phyloP scores from a whole-genome alignment of 2,329 filamentous ascomycete genomes.

The Ascochyta pisi region DNA sequence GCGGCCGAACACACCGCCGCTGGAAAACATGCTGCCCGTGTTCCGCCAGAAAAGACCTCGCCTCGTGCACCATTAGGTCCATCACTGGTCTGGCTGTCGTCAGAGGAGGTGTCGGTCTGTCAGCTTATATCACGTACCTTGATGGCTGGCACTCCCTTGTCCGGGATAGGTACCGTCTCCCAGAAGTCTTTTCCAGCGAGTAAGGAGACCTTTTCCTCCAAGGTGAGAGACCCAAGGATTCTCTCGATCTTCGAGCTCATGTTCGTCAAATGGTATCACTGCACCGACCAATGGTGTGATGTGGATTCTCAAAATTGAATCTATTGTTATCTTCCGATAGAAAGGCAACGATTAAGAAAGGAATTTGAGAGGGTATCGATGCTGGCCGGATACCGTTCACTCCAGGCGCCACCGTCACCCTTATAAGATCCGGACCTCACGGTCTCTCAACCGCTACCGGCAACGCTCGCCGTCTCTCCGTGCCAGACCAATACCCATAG shows the following conservation, averaged over 20 bases:
- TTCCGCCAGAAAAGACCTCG: constrained; percentile 68
- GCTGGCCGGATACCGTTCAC: neutral
- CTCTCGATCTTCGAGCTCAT: constrained; percentile 38
- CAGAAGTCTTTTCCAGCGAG: constrained; percentile 65
- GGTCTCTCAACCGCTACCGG: constrained; percentile 11
- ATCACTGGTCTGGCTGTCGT: constrained; percentile 62
- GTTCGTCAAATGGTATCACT: neutral
- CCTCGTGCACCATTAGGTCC: constrained; percentile 74
- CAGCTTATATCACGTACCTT: constrained; percentile 29
- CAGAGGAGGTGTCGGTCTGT: neutral
- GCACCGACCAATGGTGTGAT: neutral
- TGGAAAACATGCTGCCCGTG: constrained; percentile 73
- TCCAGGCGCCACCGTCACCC: neutral
- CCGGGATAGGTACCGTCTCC: constrained; percentile 68
- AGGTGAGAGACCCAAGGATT: constrained; percentile 40
- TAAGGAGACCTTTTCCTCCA: constrained; percentile 47
- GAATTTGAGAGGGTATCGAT: neutral
- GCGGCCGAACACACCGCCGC: constrained; percentile 72
- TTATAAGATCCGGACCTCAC: constrained; percentile 5
- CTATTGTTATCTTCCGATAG: neutral
- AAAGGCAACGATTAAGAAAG: neutral
- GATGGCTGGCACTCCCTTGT: constrained; percentile 67
- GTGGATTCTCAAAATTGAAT: neutral
- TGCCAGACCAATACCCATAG: neutral
- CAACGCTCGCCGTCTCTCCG: constrained; percentile 27